phyloP scores from a whole-genome alignment of 202 grass and related monocot genomes.

The Miscanthus sacchariflorus region DNA sequence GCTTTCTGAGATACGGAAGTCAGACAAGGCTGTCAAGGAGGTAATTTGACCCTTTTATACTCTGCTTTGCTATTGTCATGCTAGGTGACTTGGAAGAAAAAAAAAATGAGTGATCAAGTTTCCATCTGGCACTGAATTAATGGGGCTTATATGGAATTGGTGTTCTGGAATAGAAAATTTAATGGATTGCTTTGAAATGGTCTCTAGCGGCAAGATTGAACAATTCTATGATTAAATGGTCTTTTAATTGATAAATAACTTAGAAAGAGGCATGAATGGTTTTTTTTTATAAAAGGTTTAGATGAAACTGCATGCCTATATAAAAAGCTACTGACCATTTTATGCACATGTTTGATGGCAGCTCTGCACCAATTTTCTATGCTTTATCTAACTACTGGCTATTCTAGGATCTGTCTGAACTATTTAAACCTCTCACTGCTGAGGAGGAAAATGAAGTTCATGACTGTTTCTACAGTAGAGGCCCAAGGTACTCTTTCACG shows the following conservation, averaged over 20 bases:
- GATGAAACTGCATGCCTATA: background rate
- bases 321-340: background rate
- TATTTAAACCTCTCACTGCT: conserved; percentile 63
- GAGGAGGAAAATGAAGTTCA: conserved; percentile 64
- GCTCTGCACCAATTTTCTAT: background rate
- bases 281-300: background rate
- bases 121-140: background rate
- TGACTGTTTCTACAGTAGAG: conserved; percentile 48
- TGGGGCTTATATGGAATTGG: background rate
- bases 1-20: conserved; percentile 39
- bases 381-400: conserved; percentile 24
- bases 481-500: conserved; percentile 49
- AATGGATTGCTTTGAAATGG: background rate
- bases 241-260: background rate
- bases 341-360: background rate
- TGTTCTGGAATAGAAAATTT: background rate
- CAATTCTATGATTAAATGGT: background rate
- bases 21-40: conserved; percentile 36
- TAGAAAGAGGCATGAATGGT: background rate
- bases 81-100: background rate
- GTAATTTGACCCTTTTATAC: conserved; percentile 28
- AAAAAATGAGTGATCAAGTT: background rate
- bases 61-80: conserved; percentile 12
- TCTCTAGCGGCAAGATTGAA: background rate
- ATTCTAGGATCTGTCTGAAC: conserved; percentile 64